Percentiles rank a stretch among this genome's conserved stretches.
These are phyloP conservation scores for Noccaea caerulescens DNA, from an alignment of 345 rosid genomes.

Conservation along the genomic window DNA sequence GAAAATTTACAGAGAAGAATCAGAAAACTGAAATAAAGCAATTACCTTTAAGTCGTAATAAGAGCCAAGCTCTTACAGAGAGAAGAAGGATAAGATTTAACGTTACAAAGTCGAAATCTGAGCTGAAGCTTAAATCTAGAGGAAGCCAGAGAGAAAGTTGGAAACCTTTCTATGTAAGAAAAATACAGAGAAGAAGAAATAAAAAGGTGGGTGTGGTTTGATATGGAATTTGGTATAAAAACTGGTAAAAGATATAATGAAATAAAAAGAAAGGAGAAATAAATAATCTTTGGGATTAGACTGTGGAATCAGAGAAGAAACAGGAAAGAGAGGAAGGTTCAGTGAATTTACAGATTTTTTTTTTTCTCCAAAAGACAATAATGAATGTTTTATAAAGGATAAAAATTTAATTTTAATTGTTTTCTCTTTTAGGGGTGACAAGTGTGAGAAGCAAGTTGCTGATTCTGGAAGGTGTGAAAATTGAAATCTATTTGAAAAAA, in stretches of 20 bases:
- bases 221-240: slow-evolving; percentile 13
- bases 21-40: slow-evolving; percentile 1
- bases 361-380: not conserved
- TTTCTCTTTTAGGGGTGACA: slow-evolving; percentile 40
- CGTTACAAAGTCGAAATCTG: slow-evolving; percentile 6
- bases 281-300: slow-evolving; percentile 31
- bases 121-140: slow-evolving; percentile 4
- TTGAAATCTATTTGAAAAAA: slow-evolving; percentile 11
- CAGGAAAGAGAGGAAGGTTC: slow-evolving; percentile 44
- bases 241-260: slow-evolving; percentile 31
- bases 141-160: not conserved
- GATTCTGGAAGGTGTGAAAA: slow-evolving; percentile 34
- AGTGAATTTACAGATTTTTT: slow-evolving; percentile 44
- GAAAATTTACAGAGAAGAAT: not conserved
- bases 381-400: not conserved
- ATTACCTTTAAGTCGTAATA: slow-evolving; percentile 22
- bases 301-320: slow-evolving; percentile 38
- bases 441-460: slow-evolving; percentile 47
- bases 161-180: slow-evolving; percentile 23
- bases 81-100: slow-evolving; percentile 10
- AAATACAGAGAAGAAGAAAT: slow-evolving; percentile 26
- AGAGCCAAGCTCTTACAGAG: not conserved
- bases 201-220: slow-evolving; percentile 22
- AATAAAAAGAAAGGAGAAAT: slow-evolving; percentile 4
- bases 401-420: no score